Base-by-base conservation (phyloP, 2,329 filamentous ascomycete genomes). In the Grosmannia huntii region DNA sequence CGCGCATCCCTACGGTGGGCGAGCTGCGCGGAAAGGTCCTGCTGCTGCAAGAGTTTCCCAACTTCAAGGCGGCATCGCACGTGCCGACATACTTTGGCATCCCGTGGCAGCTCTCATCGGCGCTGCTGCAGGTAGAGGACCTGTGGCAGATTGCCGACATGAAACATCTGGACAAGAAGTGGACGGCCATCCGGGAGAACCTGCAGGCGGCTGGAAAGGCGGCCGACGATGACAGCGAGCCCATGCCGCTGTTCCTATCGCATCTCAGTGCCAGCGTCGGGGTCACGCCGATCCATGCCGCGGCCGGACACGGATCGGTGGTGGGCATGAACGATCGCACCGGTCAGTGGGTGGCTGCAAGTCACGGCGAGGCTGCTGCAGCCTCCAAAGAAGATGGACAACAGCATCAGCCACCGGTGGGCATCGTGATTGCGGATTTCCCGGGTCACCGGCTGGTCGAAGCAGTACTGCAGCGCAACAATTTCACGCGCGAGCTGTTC, bases 301-400 rank as follows among this genome's bases (percentile, higher is more conserved):
- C 76, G 12, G 76, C 76, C 0, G 76, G 76, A 0, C 71, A 76
- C 62, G 66, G 67, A 49, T 59, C 62, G 19, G 67, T 76, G 4
- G 63, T 64, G n/a, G 76, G 76, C 31, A 76, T 78, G 69, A 79
- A 79, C 58, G 75, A 78, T 62, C 71, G 72, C 67, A 76, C 75
- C 38, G 75, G 75, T 36, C 66, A 67, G 61, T 78, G 73, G 72
- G 66, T 77, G 44, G 61, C 51, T 23, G 58, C 57, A 12, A 57
- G 59, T 4, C 51, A 57, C n/a, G 46, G 54, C 49, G 19, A 9
- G 19, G 16, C 19, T n/a, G 25, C 10, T n/a, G 10, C 23, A 25
- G 53, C 38, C n/a, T 28, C 21, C 5, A 27, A 21, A 38, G 23
- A n/a, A 3, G 12, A 25, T 5, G 25, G 27, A 5, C 9, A 23